phyloP scores from a whole-genome alignment of 176 grass and related monocot genomes.

The Chrysopogon serrulatus region DNA sequence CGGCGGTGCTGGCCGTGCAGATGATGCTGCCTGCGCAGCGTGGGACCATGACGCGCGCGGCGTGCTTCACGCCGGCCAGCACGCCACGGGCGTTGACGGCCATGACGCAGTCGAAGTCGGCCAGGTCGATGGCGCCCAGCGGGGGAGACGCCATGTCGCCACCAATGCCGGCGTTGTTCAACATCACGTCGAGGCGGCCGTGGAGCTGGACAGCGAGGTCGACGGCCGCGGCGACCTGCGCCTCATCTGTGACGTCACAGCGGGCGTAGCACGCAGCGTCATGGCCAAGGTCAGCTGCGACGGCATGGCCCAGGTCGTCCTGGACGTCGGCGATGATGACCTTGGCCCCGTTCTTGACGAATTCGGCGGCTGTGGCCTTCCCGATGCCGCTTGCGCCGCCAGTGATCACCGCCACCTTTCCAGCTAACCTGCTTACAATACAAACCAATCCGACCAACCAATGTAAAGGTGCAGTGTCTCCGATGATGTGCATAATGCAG shows the following conservation, averaged over 20 bases:
- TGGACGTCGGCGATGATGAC: constrained; percentile 64
- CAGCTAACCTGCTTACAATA: constrained; percentile 28
- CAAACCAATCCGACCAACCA: not conserved
- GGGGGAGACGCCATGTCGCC: not conserved
- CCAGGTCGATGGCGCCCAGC: constrained; percentile 10
- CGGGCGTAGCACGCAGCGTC: constrained; percentile 22
- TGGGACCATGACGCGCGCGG: constrained; percentile 55
- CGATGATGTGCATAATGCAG: too few species aligned
- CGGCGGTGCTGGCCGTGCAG: constrained; percentile 41
- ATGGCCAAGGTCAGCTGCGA: constrained; percentile 34
- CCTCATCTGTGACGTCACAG: constrained; percentile 65
- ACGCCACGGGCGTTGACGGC: constrained; percentile 37
- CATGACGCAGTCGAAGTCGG: constrained; percentile 44
- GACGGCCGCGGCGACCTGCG: constrained; percentile 42
- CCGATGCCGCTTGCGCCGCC: constrained; percentile 63
- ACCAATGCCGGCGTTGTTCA: constrained; percentile 52
- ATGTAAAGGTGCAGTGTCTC: not conserved
- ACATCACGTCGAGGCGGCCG: constrained; percentile 66
- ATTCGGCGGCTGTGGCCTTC: constrained; percentile 42
- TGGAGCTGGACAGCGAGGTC: constrained; percentile 51
- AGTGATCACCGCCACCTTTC: constrained; percentile 55
- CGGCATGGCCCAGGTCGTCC: constrained; percentile 28
- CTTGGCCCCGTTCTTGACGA: constrained; percentile 46
- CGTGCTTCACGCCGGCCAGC: constrained; percentile 57
- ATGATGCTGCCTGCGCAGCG: constrained; percentile 45